Base-by-base conservation (phyloP, 2,329 filamentous ascomycete genomes). In the Acarospora socialis region DNA sequence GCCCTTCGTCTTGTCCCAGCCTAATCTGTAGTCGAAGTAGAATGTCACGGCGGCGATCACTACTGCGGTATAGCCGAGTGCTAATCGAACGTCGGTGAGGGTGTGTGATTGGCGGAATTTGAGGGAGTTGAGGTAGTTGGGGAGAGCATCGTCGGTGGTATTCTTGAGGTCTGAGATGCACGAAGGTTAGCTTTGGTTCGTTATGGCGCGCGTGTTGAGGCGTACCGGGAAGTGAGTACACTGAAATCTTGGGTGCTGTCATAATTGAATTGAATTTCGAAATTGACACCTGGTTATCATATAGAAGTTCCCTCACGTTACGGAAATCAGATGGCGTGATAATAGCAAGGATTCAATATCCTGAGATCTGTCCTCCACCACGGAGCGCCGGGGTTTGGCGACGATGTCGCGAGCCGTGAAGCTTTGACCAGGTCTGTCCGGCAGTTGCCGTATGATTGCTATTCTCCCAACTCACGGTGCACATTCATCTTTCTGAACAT, bases 61-160 rank as follows among this genome's bases (percentile, higher is more conserved):
- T 47, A 95, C 84, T 38, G 84, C 81, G 13, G 66, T 57, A 59
- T 92, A 95, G 41, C 90, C 90, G 6, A 98, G 66, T 1, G 65
- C 68, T 27, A 98, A 74, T 33, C 83, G 81, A 28, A 92, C 70
- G 50, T 95, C 86, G 47, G 76, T 73, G 28, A 90, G 74, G 36
- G 59, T 68, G 60, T 95, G 78, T 42, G 80, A 76, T 58, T 92
- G 84, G 41, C 63, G 70, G 65, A 94, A 94, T 44, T 68, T 76
- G 53, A 95, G 74, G 19, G 75, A 81, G 58, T 82, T 87, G 41
- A 98, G 75, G 63, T 95, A 95, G 60, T 90, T 84, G 37, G 81
- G 75, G 38, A 98, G 77, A 35, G 86, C 83, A 60, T 98, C 90
- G 61, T 98, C 90, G 44, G 81, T 83, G 22, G 86, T 92, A 62